These are phyloP conservation scores for Durotheca rogersii DNA, from an alignment of 495 filamentous ascomycete species.

Conservation along the genomic window DNA sequence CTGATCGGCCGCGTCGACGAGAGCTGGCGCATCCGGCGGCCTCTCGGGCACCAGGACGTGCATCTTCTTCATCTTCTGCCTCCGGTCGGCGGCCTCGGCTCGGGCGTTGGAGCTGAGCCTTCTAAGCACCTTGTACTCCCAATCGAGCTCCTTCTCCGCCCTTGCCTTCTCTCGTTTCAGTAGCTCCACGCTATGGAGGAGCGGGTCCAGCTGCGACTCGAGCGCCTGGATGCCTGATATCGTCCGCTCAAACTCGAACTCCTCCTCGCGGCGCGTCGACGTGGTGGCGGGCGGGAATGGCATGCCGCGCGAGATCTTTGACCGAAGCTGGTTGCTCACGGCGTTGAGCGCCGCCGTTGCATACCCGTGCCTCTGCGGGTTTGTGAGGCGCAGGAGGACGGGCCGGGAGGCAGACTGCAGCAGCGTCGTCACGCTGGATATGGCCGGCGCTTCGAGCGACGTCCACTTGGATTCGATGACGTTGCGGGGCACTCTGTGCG, in stretches of 20 bases:
- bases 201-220: slow-evolving; percentile 44
- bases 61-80: slow-evolving; percentile 38
- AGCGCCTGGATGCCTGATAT: slow-evolving; percentile 40
- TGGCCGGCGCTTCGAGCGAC: slow-evolving; percentile 40
- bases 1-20: slow-evolving; percentile 23
- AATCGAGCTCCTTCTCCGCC: slow-evolving; percentile 40
- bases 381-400: slow-evolving; percentile 44
- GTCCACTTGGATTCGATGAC: slow-evolving; percentile 50
- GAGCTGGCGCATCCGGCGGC: not conserved
- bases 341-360: slow-evolving; percentile 38
- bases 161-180: slow-evolving; percentile 43
- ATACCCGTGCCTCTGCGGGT: slow-evolving; percentile 39
- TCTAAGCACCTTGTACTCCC: slow-evolving; percentile 42
- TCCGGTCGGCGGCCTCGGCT: slow-evolving; percentile 41
- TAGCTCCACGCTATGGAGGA: slow-evolving; percentile 47
- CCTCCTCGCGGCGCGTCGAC: slow-evolving; percentile 37
- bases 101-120: slow-evolving; percentile 42
- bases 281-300: slow-evolving; percentile 45
- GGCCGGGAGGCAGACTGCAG: slow-evolving; percentile 42
- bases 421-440: slow-evolving; percentile 40
- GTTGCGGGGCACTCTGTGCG: slow-evolving; percentile 43
- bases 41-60: slow-evolving; percentile 45
- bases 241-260: slow-evolving; percentile 48
- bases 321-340: slow-evolving; percentile 38
- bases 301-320: slow-evolving; percentile 41